Conservation (phyloP, 257 asterid genomes). For the Fraxinus cuspidata region DNA sequence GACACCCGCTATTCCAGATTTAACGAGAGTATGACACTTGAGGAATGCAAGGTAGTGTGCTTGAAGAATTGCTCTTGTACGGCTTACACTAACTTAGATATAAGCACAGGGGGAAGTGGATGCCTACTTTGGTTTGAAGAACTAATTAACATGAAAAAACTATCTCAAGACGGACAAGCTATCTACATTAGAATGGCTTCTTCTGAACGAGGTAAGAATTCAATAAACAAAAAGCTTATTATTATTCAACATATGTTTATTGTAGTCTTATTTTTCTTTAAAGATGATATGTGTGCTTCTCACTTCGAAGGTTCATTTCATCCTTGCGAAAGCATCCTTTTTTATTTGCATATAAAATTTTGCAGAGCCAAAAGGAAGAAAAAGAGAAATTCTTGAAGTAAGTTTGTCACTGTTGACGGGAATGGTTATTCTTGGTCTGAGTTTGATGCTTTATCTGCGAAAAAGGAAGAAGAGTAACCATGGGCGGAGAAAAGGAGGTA, state of each 20-base stretch:
- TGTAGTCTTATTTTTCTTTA: no score
- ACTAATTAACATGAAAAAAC: slow-evolving; percentile 27
- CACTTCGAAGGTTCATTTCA: not conserved
- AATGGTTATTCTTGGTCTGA: slow-evolving; percentile 9
- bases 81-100: slow-evolving; percentile 33
- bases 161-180: slow-evolving; percentile 26
- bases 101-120: slow-evolving; percentile 34
- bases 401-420: slow-evolving; percentile 17
- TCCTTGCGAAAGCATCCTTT: not conserved
- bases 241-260: no score
- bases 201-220: not conserved
- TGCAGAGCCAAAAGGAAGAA: not conserved
- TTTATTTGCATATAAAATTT: not conserved
- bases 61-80: slow-evolving; percentile 38
- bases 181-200: slow-evolving; percentile 24
- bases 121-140: slow-evolving; percentile 43
- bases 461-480: slow-evolving; percentile 7
- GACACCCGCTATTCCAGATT: slow-evolving; percentile 32
- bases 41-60: slow-evolving; percentile 33
- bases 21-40: slow-evolving; percentile 17
- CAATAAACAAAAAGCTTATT: not conserved
- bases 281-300: no score
- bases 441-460: not conserved
- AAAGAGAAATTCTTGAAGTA: not conserved
- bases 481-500: slow-evolving; percentile 19